phyloP scores from a whole-genome alignment of 2,329 filamentous ascomycete species.

The Nigrospora osmanthi region DNA sequence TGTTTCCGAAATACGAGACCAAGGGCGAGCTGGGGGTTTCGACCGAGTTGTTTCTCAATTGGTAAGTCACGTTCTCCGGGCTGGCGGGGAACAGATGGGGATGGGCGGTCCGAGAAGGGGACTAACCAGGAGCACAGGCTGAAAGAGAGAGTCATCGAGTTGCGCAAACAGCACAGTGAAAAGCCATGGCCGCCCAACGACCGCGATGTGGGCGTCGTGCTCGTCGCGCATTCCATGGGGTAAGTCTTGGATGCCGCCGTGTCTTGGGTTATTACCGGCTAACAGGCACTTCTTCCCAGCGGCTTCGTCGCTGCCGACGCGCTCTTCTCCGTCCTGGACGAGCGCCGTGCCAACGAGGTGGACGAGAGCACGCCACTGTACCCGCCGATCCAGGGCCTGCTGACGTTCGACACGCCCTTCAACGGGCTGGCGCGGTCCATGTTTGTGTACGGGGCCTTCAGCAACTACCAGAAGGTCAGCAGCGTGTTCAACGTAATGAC shows the following conservation, averaged over 20 bases:
- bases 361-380: conserved; percentile 49
- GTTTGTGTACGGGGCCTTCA: conserved; percentile 54
- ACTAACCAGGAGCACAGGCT: conserved; percentile 42
- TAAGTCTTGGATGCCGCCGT: conserved; percentile 15
- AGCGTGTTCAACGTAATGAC: conserved; percentile 51
- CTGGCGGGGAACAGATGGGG: too few species aligned
- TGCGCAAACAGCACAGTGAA: conserved; percentile 59
- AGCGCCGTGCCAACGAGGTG: conserved; percentile 39
- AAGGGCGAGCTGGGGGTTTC: conserved; percentile 54
- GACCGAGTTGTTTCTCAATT: conserved; percentile 36
- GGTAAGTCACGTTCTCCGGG: conserved; percentile 25
- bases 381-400: conserved; percentile 70
- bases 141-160: conserved; percentile 71
- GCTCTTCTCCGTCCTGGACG: conserved; percentile 63
- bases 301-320: conserved; percentile 81
- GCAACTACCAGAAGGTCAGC: conserved; percentile 50
- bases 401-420: conserved; percentile 82
- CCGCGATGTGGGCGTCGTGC: conserved; percentile 69
- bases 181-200: conserved; percentile 74
- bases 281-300: conserved; percentile 16
- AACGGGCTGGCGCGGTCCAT: conserved; percentile 55
- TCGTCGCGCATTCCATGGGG: conserved; percentile 81
- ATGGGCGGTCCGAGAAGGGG: neutral
- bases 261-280: neutral
- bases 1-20: conserved; percentile 69